phyloP scores from a whole-genome alignment of 148 eudicot genomes.

The Pouteria glomerata region DNA sequence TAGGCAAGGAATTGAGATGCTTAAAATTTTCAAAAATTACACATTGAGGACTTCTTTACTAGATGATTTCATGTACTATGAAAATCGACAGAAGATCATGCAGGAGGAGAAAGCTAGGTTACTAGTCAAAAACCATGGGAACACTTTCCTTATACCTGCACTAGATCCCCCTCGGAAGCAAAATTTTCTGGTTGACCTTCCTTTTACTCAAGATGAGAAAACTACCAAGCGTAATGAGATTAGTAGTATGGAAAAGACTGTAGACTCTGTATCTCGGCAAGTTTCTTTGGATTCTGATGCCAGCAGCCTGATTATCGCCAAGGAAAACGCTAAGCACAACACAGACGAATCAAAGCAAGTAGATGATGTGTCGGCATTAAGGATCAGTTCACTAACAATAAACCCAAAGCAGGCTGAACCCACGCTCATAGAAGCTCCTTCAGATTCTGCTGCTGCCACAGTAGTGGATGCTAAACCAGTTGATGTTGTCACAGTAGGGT shows the following conservation, averaged over 20 bases:
- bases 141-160: constrained; percentile 31
- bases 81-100: constrained; percentile 79
- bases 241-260: constrained; percentile 18
- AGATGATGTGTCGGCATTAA: constrained; percentile 35
- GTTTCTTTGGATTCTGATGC: constrained; percentile 14
- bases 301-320: constrained; percentile 6
- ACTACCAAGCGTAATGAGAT: constrained; percentile 18
- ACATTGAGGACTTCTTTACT: constrained; percentile 72
- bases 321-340: constrained; percentile 11
- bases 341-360: constrained; percentile 22
- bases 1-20: constrained; percentile 87
- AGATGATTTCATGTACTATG: constrained; percentile 95
- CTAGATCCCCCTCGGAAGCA: constrained; percentile 48
- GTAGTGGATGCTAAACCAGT: constrained; percentile 13
- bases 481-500: too few species aligned
- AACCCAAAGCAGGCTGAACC: constrained; percentile 39
- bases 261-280: constrained; percentile 8
- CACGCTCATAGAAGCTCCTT: constrained; percentile 18
- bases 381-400: constrained; percentile 59
- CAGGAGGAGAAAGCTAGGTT: constrained; percentile 72
- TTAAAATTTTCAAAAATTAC: constrained; percentile 63
- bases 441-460: constrained; percentile 9
- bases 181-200: constrained; percentile 27
- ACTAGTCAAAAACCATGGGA: constrained; percentile 36
- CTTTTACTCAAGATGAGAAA: constrained; percentile 32